Percentiles rank a stretch among this genome's conserved stretches.
These are phyloP conservation scores for Helenozyma rhizophorensis DNA, from an alignment of 805 yeast genomes.

Conservation along the genomic window DNA sequence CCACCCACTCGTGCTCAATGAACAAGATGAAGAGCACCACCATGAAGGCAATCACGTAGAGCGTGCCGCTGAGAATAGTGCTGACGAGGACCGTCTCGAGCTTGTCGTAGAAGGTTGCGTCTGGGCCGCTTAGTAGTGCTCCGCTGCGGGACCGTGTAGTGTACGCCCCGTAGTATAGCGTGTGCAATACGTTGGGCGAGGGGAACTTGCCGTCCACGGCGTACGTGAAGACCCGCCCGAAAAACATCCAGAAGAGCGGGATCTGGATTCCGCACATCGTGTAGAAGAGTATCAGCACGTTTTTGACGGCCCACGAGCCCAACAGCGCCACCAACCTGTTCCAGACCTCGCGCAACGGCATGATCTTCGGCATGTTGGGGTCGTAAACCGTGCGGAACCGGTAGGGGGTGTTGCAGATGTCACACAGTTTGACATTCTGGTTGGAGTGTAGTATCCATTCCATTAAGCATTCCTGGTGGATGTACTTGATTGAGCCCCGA, in stretches of 20 bases:
- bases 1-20: slow-evolving; percentile 67
- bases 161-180: slow-evolving; percentile 37
- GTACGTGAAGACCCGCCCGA: slow-evolving; percentile 53
- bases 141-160: slow-evolving; percentile 7
- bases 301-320: slow-evolving; percentile 12
- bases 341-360: slow-evolving; percentile 53
- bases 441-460: slow-evolving; percentile 80
- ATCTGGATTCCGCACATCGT: slow-evolving; percentile 46
- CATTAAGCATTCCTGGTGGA: slow-evolving; percentile 86
- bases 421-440: slow-evolving; percentile 64
- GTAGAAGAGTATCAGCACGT: slow-evolving; percentile 28
- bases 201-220: slow-evolving; percentile 53
- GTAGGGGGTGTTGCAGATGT: slow-evolving; percentile 79
- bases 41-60: slow-evolving; percentile 38
- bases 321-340: slow-evolving; percentile 27
- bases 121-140: slow-evolving; percentile 6
- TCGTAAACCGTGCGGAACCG: slow-evolving; percentile 62
- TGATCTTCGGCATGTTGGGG: slow-evolving; percentile 56
- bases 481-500: slow-evolving; percentile 86
- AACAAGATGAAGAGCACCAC: slow-evolving; percentile 44
- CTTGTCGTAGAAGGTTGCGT: slow-evolving; percentile 15
- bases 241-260: slow-evolving; percentile 55
- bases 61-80: slow-evolving; percentile 35
- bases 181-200: slow-evolving; percentile 22
- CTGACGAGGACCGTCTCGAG: slow-evolving; percentile 21